Base-by-base conservation (phyloP, 345 rosid genomes). In the Hypericum androsaemum region DNA sequence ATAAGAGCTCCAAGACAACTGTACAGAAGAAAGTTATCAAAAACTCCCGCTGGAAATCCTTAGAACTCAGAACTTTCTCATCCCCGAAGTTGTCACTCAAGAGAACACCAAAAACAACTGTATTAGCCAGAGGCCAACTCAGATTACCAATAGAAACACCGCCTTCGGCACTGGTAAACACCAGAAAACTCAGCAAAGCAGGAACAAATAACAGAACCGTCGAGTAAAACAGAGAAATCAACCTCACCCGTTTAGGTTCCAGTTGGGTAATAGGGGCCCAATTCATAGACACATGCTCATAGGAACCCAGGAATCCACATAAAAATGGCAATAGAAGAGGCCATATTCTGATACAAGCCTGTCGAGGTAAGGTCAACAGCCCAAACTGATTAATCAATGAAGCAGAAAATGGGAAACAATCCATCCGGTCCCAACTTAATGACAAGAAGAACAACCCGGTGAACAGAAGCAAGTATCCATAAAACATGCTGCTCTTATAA, bases 91-190 rank as follows among this genome's bases (percentile, higher is more conserved):
- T 90, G 70, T 87, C 96, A 65, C 75, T 84, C 71, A 90, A 59
- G 22, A 87, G 71, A 39, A 90, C 96, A 28, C 96, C 98, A 40
- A 87, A 90, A 15, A 90, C 84, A 63, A 87, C 95, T 46, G 82
- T 87, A 57, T 87, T 87, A 44, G 73, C 92, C 53, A 90, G 67
- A 50, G 98, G 98, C 98, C 98, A 90, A 43, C 84, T 85, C 39
- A 87, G 65, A 58, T 60, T 81, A 46, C 62, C 76, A 47, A 87
- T 5, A 2, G 88, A 79, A 65, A 84, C 72, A 55, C 65, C 72
- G 45, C 57, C 77, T 9, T 67, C 73, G 53, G 58, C 82, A 14
- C 54, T 63, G 38, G 61, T 85, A 47, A 75, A 69, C 63, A 82
- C 59, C 1, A 73, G 12, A 55, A 84, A 68, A 57, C 96, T 78